phyloP scores from a whole-genome alignment of 352 stramenopile genomes.

The Phytophthora uliginosa region DNA sequence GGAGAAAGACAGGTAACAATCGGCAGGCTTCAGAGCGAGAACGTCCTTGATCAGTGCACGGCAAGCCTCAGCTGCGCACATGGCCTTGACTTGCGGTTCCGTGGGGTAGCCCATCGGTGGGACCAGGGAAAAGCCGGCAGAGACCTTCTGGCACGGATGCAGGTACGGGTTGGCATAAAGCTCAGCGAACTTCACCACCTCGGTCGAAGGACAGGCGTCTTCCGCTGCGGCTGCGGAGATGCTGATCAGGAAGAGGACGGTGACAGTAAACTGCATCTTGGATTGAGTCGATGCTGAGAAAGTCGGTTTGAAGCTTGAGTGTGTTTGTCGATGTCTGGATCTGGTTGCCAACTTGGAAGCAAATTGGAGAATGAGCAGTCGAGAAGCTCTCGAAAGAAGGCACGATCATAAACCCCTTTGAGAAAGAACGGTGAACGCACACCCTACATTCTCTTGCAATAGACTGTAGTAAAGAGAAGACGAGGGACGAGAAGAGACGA shows the following conservation, averaged over 20 bases:
- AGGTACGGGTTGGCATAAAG: slow-evolving; percentile 41
- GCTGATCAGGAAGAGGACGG: slow-evolving; percentile 27
- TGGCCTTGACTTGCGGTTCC: slow-evolving; percentile 33
- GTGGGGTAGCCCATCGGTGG: slow-evolving; percentile 32
- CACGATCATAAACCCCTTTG: not conserved
- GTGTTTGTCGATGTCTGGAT: slow-evolving; percentile 9
- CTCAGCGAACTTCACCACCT: slow-evolving; percentile 38
- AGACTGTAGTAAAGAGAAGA: not conserved
- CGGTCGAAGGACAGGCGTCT: slow-evolving; percentile 29
- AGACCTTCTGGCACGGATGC: slow-evolving; percentile 34
- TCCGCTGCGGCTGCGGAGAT: slow-evolving; percentile 23
- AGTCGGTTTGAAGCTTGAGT: not conserved
- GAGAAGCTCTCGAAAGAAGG: slow-evolving; percentile 1
- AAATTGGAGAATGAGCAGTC: slow-evolving; percentile 44
- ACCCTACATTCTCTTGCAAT: slow-evolving; percentile 8
- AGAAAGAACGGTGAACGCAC: slow-evolving; percentile 7
- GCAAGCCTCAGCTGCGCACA: slow-evolving; percentile 32
- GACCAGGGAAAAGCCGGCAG: slow-evolving; percentile 30
- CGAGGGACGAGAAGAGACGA: not conserved
- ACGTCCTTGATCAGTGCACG: slow-evolving; percentile 30
- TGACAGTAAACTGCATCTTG: slow-evolving; percentile 26
- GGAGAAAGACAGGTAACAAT: slow-evolving; percentile 37
- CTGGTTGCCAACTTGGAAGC: slow-evolving; percentile 26
- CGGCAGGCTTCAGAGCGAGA: slow-evolving; percentile 22
- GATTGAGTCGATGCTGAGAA: not conserved